A percentile compares a stretch with the other conserved stretches of the same genome.
These are phyloP conservation scores for Pleurotus ostreatus DNA, from an alignment of 768 basidiomycete genomes.

Conservation along the genomic window DNA sequence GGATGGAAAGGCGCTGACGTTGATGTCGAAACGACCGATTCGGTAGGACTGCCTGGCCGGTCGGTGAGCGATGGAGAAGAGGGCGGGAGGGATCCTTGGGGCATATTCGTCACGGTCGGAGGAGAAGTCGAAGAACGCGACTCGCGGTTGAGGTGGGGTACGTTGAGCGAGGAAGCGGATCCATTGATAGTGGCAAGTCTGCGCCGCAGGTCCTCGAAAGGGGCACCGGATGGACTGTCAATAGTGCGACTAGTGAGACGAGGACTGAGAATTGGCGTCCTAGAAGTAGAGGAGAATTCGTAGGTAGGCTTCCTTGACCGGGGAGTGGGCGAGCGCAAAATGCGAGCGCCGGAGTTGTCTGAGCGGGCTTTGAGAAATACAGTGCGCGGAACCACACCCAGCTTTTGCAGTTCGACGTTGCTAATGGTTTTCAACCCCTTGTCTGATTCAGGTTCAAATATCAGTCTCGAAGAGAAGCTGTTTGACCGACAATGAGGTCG, in stretches of 20 bases:
- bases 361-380: conserved; percentile 73
- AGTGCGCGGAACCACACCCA: conserved; percentile 87
- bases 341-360: conserved; percentile 33
- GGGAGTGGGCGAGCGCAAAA: conserved; percentile 33
- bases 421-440: conserved; percentile 59
- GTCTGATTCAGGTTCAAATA: conserved; percentile 58
- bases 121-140: conserved; percentile 40
- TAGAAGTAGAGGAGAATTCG: conserved; percentile 15
- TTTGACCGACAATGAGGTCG: too few relatives aligned
- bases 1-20: conserved; percentile 60
- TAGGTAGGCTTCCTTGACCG: conserved; percentile 36
- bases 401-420: conserved; percentile 78
- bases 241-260: conserved; percentile 45
- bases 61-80: conserved; percentile 33
- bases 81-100: conserved; percentile 25
- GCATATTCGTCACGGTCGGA: conserved; percentile 20
- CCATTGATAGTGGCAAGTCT: conserved; percentile 72
- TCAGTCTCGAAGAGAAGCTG: conserved; percentile 67
- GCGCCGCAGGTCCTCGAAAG: conserved; percentile 76
- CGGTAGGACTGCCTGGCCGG: conserved; percentile 75
- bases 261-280: conserved; percentile 47
- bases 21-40: conserved; percentile 71
- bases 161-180: conserved; percentile 60
- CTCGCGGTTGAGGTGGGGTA: conserved; percentile 40
- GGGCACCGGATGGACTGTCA: conserved; percentile 45